These are phyloP conservation scores for Hapsidospora chrysogenum DNA, from an alignment of 495 filamentous ascomycete genomes.

Conservation along the genomic window DNA sequence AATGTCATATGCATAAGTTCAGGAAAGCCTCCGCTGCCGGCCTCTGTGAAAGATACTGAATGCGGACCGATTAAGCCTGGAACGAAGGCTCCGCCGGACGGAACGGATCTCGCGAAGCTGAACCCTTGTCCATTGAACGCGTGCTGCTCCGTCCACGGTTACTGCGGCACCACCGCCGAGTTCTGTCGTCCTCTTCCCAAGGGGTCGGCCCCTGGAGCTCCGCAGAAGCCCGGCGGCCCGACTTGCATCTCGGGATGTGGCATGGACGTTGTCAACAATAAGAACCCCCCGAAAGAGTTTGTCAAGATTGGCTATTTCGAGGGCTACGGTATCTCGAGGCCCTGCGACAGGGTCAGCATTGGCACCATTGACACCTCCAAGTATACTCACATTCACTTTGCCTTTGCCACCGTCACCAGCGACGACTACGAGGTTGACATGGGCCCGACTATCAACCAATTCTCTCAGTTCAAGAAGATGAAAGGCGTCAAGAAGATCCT, in stretches of 20 bases:
- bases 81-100: conserved; percentile 8
- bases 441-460: conserved; percentile 3
- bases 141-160: conserved; percentile 24
- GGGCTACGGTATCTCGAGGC: conserved; percentile 9
- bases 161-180: conserved; percentile 29
- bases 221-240: conserved; percentile 22
- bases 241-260: conserved; percentile 32
- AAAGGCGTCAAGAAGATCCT: conserved; percentile 17
- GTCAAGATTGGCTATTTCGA: conserved; percentile 14
- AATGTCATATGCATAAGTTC: conserved; percentile 29
- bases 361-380: conserved; percentile 8
- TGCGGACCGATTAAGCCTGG: conserved; percentile 29
- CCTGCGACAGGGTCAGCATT: conserved; percentile 10
- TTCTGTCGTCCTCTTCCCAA: no score
- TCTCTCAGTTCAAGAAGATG: conserved; percentile 10
- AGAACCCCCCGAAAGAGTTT: conserved; percentile 1
- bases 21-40: conserved; percentile 29
- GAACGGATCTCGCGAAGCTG: conserved; percentile 6
- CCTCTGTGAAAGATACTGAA: conserved; percentile 14
- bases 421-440: conserved; percentile 12
- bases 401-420: conserved; percentile 21
- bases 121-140: conserved; percentile 22
- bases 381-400: conserved; percentile 29
- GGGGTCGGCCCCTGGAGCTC: conserved; percentile 10
- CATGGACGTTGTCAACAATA: conserved; percentile 14